Evolutionary conservation across 305 asterid species (phyloP).

Genomic region (Nicotiana rustica): DNA sequence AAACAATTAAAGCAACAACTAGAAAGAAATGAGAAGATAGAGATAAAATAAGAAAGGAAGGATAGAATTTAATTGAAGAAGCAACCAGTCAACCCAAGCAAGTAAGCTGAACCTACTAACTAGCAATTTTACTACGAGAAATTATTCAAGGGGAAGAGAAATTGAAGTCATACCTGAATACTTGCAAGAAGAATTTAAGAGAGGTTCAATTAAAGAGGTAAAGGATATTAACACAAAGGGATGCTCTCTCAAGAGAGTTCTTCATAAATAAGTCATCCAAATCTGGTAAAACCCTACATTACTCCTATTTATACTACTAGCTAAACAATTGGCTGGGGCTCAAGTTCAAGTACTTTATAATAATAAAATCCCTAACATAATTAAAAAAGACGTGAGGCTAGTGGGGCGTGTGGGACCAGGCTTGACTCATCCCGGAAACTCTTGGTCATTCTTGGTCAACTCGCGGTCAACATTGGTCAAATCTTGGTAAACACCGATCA

Average conservation of each 20-base stretch:
- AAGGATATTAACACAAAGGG: neutral
- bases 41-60: neutral
- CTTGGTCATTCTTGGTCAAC: neutral
- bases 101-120: neutral
- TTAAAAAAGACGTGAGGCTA: neutral
- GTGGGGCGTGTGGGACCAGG: neutral
- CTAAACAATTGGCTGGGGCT: conserved; percentile 4
- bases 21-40: neutral
- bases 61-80: neutral
- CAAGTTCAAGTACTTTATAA: neutral
- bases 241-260: neutral
- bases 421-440: neutral
- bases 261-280: neutral
- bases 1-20: neutral
- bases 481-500: neutral
- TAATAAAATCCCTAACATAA: neutral
- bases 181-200: neutral
- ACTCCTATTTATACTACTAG: conserved; percentile 18
- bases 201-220: conserved; percentile 1
- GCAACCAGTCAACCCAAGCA: neutral
- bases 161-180: neutral
- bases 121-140: neutral
- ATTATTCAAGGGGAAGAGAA: neutral
- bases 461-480: neutral
- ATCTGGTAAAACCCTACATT: neutral